phyloP scores from a whole-genome alignment of 2,329 filamentous ascomycete species.

The Didymella keratinophila region DNA sequence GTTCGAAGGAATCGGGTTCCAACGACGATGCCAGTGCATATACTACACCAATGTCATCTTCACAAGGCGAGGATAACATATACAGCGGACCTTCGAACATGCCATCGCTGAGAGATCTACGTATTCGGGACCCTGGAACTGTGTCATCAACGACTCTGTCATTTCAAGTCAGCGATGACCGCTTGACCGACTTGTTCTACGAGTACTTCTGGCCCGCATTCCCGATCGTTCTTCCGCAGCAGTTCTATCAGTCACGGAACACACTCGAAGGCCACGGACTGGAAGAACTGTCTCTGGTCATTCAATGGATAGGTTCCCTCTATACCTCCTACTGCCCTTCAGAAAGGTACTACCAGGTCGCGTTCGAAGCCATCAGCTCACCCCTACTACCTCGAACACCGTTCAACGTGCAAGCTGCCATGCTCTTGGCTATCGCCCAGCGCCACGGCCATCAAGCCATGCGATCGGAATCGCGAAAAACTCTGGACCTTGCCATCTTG shows the following conservation, averaged over 20 bases:
- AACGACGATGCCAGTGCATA: neutral
- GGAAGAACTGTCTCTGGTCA: conserved; percentile 33
- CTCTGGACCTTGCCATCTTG: conserved; percentile 70
- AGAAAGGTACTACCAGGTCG: conserved; percentile 36
- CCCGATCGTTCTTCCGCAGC: conserved; percentile 62
- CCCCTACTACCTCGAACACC: conserved; percentile 33
- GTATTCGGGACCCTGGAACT: conserved; percentile 10
- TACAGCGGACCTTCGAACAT: conserved; percentile 1
- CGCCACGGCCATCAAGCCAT: conserved; percentile 73
- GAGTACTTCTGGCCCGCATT: conserved; percentile 62
- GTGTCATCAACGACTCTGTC: conserved; percentile 13
- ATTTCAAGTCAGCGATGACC: conserved; percentile 38
- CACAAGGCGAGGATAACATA: conserved; percentile 2
- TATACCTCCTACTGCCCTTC: conserved; percentile 45
- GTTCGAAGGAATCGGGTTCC: neutral
- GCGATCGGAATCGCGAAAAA: conserved; percentile 70
- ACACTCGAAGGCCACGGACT: conserved; percentile 30
- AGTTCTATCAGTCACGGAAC: conserved; percentile 44
- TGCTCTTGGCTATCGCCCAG: conserved; percentile 77
- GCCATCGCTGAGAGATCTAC: conserved; percentile 12
- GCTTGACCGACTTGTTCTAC: conserved; percentile 43
- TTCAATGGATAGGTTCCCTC: conserved; percentile 44
- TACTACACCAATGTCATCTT: conserved; percentile 7
- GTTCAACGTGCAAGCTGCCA: conserved; percentile 76
- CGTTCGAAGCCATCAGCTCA: conserved; percentile 31